Percentiles rank a stretch among this genome's conserved stretches.
Evolutionary conservation across 257 asterid species (phyloP).

Genomic region (Fraxinus excelsior): DNA sequence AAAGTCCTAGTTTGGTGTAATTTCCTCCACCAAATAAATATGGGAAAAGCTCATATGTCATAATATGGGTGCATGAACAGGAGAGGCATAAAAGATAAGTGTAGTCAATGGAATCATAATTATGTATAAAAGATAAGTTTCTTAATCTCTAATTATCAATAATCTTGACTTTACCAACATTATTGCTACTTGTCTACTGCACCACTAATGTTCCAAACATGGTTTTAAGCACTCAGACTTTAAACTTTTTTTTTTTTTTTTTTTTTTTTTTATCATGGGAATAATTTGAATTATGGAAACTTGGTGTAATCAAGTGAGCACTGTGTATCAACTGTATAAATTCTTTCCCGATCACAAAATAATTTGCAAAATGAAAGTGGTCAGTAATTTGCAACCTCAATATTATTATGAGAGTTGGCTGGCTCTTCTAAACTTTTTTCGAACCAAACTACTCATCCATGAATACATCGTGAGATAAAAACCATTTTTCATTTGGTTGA

Average conservation of each 20-base stretch:
- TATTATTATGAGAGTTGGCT: not conserved
- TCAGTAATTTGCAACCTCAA: too few relatives aligned
- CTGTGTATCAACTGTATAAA: too few relatives aligned
- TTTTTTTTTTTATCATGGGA: too few relatives aligned
- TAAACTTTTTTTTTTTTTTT: too few relatives aligned
- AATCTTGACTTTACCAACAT: conserved; percentile 23
- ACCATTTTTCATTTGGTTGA: too few relatives aligned
- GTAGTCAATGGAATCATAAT: conserved; percentile 13
- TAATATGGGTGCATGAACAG: not conserved
- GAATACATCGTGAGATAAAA: too few relatives aligned
- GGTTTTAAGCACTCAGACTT: not conserved
- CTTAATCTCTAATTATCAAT: conserved; percentile 32
- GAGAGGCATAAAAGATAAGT: not conserved
- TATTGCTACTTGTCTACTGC: conserved; percentile 17
- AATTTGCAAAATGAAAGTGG: too few relatives aligned
- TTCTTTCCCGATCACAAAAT: too few relatives aligned
- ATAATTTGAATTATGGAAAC: too few relatives aligned
- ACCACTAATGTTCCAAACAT: not conserved
- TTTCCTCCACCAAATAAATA: not conserved
- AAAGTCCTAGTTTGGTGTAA: too few relatives aligned
- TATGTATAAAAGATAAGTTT: conserved; percentile 10
- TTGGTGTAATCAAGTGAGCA: too few relatives aligned
- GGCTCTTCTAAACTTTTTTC: not conserved
- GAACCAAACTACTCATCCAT: too few relatives aligned
- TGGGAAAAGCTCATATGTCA: not conserved